Percentiles rank a stretch among this genome's conserved stretches.
Evolutionary conservation across 2,329 filamentous ascomycete genomes (phyloP).

Genomic region (Ceratocystis smalleyi): DNA sequence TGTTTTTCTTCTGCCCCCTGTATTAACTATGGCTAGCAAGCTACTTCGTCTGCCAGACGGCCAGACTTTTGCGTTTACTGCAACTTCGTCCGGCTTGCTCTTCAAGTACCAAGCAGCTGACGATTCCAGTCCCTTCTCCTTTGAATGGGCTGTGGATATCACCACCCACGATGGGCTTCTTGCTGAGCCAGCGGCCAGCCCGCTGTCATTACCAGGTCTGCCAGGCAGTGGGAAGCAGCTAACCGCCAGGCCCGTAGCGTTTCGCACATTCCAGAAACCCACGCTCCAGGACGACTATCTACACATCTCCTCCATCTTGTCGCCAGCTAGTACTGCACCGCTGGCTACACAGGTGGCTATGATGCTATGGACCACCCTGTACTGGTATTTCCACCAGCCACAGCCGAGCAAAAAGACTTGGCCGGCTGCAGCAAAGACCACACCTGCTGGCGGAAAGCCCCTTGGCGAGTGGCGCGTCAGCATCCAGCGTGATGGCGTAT

Average conservation of each 20-base stretch:
- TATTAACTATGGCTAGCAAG: slow-evolving; percentile 18
- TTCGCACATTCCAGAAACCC: slow-evolving; percentile 45
- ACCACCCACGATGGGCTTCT: slow-evolving; percentile 44
- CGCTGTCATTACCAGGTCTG: background rate
- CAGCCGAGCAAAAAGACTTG: slow-evolving; percentile 50
- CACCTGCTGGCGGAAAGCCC: slow-evolving; percentile 55
- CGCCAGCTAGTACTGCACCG: slow-evolving; percentile 64
- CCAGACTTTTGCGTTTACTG: slow-evolving; percentile 62
- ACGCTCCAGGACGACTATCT: slow-evolving; percentile 66
- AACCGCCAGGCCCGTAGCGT: background rate
- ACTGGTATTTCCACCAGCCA: slow-evolving; percentile 93
- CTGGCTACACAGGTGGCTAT: slow-evolving; percentile 82
- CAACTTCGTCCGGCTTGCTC: slow-evolving; percentile 79
- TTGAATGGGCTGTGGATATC: slow-evolving; percentile 80
- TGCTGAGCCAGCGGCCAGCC: background rate
- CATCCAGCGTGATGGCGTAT: slow-evolving; percentile 73
- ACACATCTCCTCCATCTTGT: slow-evolving; percentile 84
- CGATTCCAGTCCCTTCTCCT: slow-evolving; percentile 55
- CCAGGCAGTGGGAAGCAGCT: background rate
- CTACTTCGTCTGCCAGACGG: slow-evolving; percentile 70
- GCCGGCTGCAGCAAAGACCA: slow-evolving; percentile 43
- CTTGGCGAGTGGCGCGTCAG: slow-evolving; percentile 75
- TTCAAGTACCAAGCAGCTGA: slow-evolving; percentile 73
- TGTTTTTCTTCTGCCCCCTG: background rate
- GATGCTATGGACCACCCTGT: slow-evolving; percentile 90